phyloP scores from a whole-genome alignment of 169 alveolate genomes.

The Babesia divergens region DNA sequence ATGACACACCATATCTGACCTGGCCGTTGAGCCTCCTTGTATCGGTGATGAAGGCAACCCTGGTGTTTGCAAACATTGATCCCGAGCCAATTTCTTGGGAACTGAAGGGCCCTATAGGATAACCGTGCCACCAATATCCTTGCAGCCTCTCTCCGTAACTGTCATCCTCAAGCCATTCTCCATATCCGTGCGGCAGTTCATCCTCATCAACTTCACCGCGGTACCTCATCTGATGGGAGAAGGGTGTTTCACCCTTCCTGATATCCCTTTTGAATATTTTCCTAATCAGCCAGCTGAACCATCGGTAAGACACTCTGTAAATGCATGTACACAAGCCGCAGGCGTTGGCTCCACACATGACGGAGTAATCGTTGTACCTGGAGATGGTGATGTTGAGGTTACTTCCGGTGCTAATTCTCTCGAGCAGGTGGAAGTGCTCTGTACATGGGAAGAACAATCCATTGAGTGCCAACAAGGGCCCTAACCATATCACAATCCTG shows the following conservation, averaged over 20 bases:
- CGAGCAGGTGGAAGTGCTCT: conserved; percentile 71
- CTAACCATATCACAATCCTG: conserved; percentile 57
- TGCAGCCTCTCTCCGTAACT: conserved; percentile 80
- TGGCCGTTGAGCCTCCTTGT: conserved; percentile 59
- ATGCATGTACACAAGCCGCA: conserved; percentile 73
- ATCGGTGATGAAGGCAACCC: conserved; percentile 78
- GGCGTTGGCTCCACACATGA: conserved; percentile 71
- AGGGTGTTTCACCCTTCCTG: conserved; percentile 68
- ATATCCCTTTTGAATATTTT: conserved; percentile 8
- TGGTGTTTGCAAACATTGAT: conserved; percentile 70
- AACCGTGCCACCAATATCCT: conserved; percentile 87
- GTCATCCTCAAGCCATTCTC: conserved; percentile 87
- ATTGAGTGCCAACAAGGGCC: conserved; percentile 72
- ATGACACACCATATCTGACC: conserved; percentile 77
- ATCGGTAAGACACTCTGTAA: conserved; percentile 69
- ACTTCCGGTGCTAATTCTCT: conserved; percentile 45
- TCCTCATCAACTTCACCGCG: conserved; percentile 79
- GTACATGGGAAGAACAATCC: conserved; percentile 78
- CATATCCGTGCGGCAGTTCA: conserved; percentile 86
- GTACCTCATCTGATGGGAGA: conserved; percentile 81
- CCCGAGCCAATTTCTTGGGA: conserved; percentile 88
- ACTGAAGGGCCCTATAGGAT: conserved; percentile 85
- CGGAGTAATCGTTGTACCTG: conserved; percentile 75
- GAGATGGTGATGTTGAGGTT: conserved; percentile 67
- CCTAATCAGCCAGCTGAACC: conserved; percentile 23